These are phyloP conservation scores for Dendrocalamus latiflorus DNA, from an alignment of 202 grass and related monocot genomes.

Conservation along the genomic window DNA sequence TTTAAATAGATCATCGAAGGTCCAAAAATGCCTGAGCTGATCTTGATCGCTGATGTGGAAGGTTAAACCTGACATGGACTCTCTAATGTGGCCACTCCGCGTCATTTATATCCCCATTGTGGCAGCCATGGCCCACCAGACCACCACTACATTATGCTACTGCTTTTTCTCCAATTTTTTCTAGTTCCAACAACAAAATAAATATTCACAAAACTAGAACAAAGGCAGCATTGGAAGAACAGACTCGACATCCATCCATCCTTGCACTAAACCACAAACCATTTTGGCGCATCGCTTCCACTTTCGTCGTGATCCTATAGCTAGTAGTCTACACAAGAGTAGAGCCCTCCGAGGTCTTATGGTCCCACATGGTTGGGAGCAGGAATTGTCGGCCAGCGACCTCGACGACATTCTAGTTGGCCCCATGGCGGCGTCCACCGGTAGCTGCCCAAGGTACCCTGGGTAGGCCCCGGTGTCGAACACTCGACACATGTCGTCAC, in stretches of 20 bases:
- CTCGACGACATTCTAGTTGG: slow-evolving; percentile 62
- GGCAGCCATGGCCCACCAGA: neutral
- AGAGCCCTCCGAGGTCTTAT: slow-evolving; percentile 62
- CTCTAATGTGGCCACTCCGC: too few relatives aligned
- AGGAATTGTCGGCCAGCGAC: slow-evolving; percentile 51
- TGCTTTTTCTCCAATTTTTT: neutral
- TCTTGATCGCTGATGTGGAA: too few relatives aligned
- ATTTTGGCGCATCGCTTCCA: neutral
- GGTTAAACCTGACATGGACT: too few relatives aligned
- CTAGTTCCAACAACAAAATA: slow-evolving; percentile 16
- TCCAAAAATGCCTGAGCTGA: too few relatives aligned
- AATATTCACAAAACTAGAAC: slow-evolving; percentile 20
- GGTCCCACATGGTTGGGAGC: slow-evolving; percentile 76
- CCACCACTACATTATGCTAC: neutral
- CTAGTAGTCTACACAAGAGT: slow-evolving; percentile 41
- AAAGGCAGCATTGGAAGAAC: neutral
- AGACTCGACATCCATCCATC: neutral
- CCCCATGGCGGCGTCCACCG: slow-evolving; percentile 51
- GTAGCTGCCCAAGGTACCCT: slow-evolving; percentile 56
- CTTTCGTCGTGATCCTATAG: neutral
- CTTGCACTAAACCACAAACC: neutral
- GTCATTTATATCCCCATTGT: too few relatives aligned
- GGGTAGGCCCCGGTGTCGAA: slow-evolving; percentile 70
- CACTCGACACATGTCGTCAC: slow-evolving; percentile 60
- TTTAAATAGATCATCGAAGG: too few relatives aligned